A percentile compares a stretch with the other conserved stretches of the same genome.
phyloP scores from a whole-genome alignment of 2,329 filamentous ascomycete genomes.

The Botrytis cinerea region DNA sequence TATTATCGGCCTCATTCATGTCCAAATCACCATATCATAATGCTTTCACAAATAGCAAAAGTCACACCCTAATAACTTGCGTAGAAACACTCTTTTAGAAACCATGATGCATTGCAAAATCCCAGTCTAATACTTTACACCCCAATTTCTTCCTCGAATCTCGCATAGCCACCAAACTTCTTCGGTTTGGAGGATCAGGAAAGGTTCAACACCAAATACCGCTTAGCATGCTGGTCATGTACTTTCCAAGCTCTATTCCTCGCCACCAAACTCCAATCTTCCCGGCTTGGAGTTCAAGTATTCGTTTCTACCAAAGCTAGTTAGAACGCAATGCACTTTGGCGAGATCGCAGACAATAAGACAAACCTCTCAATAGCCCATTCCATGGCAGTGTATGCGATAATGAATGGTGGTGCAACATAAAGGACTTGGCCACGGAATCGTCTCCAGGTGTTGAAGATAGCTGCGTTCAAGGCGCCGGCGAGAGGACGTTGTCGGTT shows the following conservation, averaged over 20 bases:
- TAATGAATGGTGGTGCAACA: slow-evolving; percentile 75
- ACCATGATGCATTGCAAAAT: slow-evolving; percentile 32
- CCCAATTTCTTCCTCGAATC: slow-evolving; percentile 26
- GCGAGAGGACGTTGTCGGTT: slow-evolving; percentile 91
- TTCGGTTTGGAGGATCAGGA: slow-evolving; percentile 29
- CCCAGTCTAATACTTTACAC: slow-evolving; percentile 40
- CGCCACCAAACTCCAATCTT: slow-evolving; percentile 54
- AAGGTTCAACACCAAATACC: slow-evolving; percentile 36
- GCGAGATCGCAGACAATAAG: not conserved
- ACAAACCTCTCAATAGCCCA: slow-evolving; percentile 91
- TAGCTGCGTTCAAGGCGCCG: slow-evolving; percentile 72
- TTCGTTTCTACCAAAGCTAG: slow-evolving; percentile 61
- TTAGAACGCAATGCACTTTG: slow-evolving; percentile 1
- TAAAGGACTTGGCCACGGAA: slow-evolving; percentile 86
- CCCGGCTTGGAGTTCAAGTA: slow-evolving; percentile 80
- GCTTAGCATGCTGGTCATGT: slow-evolving; percentile 30
- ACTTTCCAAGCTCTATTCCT: slow-evolving; percentile 40
- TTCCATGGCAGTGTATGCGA: slow-evolving; percentile 79
- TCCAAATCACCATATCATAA: not conserved
- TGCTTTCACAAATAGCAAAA: not conserved
- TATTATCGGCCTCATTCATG: not conserved
- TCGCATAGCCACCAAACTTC: slow-evolving; percentile 26
- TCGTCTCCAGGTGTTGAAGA: slow-evolving; percentile 95
- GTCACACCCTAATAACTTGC: not conserved
- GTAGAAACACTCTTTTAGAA: slow-evolving; percentile 16